Base-by-base conservation (phyloP, 331 rosid species). In the Dryas integrifolia region DNA sequence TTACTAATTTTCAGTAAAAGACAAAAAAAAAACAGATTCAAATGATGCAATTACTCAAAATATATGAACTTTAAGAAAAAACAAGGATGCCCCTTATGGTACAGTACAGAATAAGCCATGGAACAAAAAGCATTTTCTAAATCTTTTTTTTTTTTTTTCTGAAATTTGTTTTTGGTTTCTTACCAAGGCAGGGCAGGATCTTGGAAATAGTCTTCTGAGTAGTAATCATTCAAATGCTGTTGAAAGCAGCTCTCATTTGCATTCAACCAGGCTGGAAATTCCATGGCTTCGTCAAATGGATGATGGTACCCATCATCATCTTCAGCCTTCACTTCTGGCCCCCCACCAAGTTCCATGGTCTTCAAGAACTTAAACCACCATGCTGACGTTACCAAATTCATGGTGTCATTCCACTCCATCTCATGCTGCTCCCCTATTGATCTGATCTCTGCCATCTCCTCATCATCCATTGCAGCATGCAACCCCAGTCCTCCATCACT, bases 201-300 rank as follows among this genome's bases (percentile, higher is more conserved):
- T 65, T 85, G 85, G 40, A 77, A 76, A 83, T 47, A 79, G 53
- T 86, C 88, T 53, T 77, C 86, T 0, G 89, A 71, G 76, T 81
- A 82, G 67, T 76, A 65, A 73, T 81, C 74, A 79, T 79, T 77
- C 46, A 82, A 79, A 78, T 69, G 69, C 47, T 73, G 85, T 49
- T 85, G 92, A 67, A 87, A 78, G 69, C 82, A 57, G 79, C 81
- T 81, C 44, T 88, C 96, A 52, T 82, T 88, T 69, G 86, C 82
- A 60, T 72, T 87, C 87, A 88, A 80, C 99, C 96, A 92, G 63
- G 88, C 73, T 30, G 97, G 96, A 76, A 92, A 88, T 77, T 95
- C 93, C 85, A 88, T 51, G 67, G 55, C 68, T 45, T 87, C 82
- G 14, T 83, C 87, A 76, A 83, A 87, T 67, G 77, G 43, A 70